A percentile compares a stretch with the other conserved stretches of the same genome.
Conservation (phyloP, 768 basidiomycete genomes). For the Flagelloscypha sp. region DNA sequence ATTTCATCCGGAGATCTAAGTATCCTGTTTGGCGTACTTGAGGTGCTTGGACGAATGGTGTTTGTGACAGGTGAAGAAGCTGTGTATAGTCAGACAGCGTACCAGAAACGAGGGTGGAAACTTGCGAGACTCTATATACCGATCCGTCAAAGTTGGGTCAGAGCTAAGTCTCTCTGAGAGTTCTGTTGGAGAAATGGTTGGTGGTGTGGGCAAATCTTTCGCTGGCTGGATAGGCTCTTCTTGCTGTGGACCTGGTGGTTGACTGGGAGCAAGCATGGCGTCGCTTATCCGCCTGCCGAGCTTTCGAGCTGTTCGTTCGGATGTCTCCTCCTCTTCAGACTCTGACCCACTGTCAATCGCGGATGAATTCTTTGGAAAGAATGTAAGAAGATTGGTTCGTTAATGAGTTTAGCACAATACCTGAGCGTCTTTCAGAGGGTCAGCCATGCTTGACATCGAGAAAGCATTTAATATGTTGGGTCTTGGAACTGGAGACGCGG, state of each 20-base stretch:
- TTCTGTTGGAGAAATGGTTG: no score
- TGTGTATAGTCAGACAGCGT: conserved; percentile 10
- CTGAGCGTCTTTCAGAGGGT: conserved; percentile 17
- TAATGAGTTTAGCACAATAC: conserved; percentile 13
- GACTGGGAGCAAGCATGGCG: no score
- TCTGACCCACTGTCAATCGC: no score
- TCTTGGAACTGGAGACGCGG: conserved; percentile 8
- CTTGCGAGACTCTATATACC: conserved; percentile 23
- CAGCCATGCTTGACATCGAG: conserved; percentile 16
- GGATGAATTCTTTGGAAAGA: no score
- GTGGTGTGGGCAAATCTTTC: no score
- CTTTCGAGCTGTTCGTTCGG: no score
- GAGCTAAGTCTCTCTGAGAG: conserved; percentile 30
- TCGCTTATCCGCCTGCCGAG: no score
- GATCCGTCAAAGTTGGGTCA: conserved; percentile 35
- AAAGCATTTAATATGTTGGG: not conserved
- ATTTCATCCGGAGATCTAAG: conserved; percentile 11
- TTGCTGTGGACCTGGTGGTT: no score
- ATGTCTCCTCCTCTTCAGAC: no score
- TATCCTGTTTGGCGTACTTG: conserved; percentile 32
- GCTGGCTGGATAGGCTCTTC: no score
- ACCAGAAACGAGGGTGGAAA: conserved; percentile 8
- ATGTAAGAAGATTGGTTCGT: conserved; percentile 26
- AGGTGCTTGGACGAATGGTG: conserved; percentile 38
- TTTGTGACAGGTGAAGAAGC: conserved; percentile 28